A percentile compares a stretch with the other conserved stretches of the same genome.
phyloP scores from a whole-genome alignment of 352 stramenopile genomes.

The Aphanomyces euteiches region DNA sequence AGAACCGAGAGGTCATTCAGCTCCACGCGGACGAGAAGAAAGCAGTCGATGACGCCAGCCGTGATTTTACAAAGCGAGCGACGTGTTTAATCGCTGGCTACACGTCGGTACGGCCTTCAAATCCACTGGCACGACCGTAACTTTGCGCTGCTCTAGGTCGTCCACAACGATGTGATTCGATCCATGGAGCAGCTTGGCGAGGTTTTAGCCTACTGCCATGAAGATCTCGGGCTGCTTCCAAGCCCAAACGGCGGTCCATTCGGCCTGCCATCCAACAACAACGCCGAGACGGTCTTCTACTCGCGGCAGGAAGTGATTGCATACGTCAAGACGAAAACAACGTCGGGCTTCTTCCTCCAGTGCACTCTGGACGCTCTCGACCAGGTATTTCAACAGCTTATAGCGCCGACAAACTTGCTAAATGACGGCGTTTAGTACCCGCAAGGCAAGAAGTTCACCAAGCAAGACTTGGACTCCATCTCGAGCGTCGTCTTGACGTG shows the following conservation, averaged over 20 bases:
- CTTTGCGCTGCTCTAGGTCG: background rate
- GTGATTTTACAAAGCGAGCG: background rate
- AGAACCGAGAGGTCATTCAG: background rate
- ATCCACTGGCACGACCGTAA: background rate
- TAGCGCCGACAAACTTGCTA: background rate
- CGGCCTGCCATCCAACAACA: background rate
- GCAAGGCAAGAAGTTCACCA: background rate
- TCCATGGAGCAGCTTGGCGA: background rate
- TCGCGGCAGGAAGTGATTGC: background rate
- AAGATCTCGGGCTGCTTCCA: background rate
- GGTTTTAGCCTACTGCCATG: background rate
- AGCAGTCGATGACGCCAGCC: background rate
- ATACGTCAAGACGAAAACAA: background rate
- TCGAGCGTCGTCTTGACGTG: background rate
- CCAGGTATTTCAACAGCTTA: background rate
- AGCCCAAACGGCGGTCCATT: background rate
- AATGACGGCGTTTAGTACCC: conserved; percentile 2
- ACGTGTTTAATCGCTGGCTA: background rate
- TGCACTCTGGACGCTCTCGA: conserved; percentile 1
- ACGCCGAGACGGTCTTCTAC: background rate
- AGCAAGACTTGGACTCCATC: background rate
- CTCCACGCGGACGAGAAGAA: background rate
- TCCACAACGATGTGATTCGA: background rate
- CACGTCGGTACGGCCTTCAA: background rate
- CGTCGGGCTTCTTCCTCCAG: background rate